These are phyloP conservation scores for Geranium brycei DNA, from an alignment of 345 rosid genomes.

Conservation along the genomic window DNA sequence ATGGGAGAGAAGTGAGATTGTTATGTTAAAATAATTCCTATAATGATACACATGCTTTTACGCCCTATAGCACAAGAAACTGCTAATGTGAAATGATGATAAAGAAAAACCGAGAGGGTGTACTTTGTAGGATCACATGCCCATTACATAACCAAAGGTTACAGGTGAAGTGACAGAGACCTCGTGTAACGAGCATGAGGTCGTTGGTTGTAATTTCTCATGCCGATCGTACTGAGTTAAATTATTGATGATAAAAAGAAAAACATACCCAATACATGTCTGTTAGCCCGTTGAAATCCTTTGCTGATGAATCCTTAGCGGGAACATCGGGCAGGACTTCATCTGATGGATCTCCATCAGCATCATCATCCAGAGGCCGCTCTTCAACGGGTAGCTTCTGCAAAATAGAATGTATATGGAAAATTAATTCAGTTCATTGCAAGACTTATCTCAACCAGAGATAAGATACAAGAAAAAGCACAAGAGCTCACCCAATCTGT, in stretches of 20 bases:
- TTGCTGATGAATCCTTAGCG: constrained; percentile 25
- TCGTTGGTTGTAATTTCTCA: too few relatives aligned
- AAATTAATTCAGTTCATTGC: not conserved
- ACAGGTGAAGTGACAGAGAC: too few relatives aligned
- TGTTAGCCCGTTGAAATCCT: constrained; percentile 43
- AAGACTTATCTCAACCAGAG: not conserved
- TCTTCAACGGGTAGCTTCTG: constrained; percentile 34
- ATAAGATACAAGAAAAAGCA: not conserved
- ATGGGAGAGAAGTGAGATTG: too few relatives aligned
- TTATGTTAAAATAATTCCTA: too few relatives aligned
- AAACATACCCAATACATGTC: constrained; percentile 73
- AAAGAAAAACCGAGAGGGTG: too few relatives aligned
- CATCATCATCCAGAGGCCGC: constrained; percentile 20
- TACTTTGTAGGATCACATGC: too few relatives aligned
- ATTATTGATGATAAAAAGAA: not conserved
- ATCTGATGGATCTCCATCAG: constrained; percentile 29
- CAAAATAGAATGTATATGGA: constrained; percentile 5
- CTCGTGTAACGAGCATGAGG: too few relatives aligned
- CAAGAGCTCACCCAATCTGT: constrained; percentile 1
- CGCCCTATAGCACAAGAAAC: too few relatives aligned
- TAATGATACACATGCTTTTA: too few relatives aligned
- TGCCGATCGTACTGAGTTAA: too few relatives aligned
- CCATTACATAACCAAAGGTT: too few relatives aligned
- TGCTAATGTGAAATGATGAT: too few relatives aligned
- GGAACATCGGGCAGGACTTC: constrained; percentile 28